Evolutionary conservation across 352 stramenopile genomes (phyloP).

Genomic region (Globisporangium barbulae): DNA sequence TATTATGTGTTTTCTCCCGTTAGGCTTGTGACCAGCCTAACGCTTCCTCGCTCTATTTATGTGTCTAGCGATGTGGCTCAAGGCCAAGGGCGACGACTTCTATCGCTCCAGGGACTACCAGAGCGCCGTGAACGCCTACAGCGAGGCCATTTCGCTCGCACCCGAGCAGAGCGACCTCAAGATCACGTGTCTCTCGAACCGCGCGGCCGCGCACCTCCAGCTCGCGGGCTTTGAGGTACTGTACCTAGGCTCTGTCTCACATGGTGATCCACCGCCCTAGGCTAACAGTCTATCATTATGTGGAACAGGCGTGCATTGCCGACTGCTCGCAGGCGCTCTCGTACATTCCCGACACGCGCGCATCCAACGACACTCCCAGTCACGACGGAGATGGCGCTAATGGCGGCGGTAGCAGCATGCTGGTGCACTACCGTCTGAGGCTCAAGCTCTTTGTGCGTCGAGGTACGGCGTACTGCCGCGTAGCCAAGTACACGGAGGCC

Average conservation of each 20-base stretch:
- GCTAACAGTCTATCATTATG: background rate
- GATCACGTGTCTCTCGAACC: slow-evolving; percentile 66
- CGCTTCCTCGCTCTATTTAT: background rate
- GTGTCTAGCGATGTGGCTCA: slow-evolving; percentile 72
- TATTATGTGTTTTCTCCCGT: background rate
- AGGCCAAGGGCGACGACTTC: slow-evolving; percentile 84
- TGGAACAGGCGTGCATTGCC: slow-evolving; percentile 42
- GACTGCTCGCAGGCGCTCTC: slow-evolving; percentile 71
- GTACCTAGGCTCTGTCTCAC: background rate
- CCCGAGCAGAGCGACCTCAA: slow-evolving; percentile 37
- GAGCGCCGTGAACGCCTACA: slow-evolving; percentile 70
- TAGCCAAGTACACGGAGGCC: slow-evolving; percentile 52
- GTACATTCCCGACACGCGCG: slow-evolving; percentile 57
- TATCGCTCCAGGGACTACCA: slow-evolving; percentile 64
- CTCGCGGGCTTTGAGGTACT: slow-evolving; percentile 46
- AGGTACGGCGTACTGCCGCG: slow-evolving; percentile 62
- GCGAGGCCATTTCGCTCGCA: slow-evolving; percentile 45
- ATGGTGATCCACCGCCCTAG: background rate
- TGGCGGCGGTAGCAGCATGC: slow-evolving; percentile 4
- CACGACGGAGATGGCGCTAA: background rate
- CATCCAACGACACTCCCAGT: slow-evolving; percentile 14
- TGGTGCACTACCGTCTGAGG: slow-evolving; percentile 64
- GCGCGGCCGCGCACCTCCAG: slow-evolving; percentile 60
- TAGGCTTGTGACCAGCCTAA: background rate
- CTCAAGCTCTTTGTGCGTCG: slow-evolving; percentile 74